Evolutionary conservation across 1,284 basidiomycete genomes (phyloP).

Genomic region (Fistulinella cinereoalba): DNA sequence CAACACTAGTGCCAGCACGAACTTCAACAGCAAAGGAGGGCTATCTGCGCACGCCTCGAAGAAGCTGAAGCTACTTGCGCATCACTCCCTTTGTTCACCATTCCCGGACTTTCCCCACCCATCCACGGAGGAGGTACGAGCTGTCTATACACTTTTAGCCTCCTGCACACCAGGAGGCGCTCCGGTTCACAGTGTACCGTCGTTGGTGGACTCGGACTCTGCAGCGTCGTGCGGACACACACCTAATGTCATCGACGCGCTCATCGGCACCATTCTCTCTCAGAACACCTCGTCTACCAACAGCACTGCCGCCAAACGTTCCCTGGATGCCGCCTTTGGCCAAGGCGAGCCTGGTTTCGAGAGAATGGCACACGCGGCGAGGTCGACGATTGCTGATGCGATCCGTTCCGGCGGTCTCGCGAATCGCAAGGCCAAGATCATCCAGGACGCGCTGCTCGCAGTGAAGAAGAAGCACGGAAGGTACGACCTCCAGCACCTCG

Average conservation of each 20-base stretch:
- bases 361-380: slow-evolving; percentile 54
- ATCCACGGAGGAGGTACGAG: slow-evolving; percentile 46
- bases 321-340: slow-evolving; percentile 59
- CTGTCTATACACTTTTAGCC: slow-evolving; percentile 48
- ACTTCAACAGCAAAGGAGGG: no score
- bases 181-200: slow-evolving; percentile 25
- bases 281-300: slow-evolving; percentile 72
- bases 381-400: slow-evolving; percentile 52
- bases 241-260: slow-evolving; percentile 66
- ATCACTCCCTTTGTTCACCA: slow-evolving; percentile 46
- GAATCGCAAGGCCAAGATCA: slow-evolving; percentile 69
- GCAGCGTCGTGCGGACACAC: slow-evolving; percentile 54
- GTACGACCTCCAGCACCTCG: slow-evolving; percentile 57
- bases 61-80: slow-evolving; percentile 50
- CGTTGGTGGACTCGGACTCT: slow-evolving; percentile 27
- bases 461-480: slow-evolving; percentile 53
- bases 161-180: slow-evolving; percentile 28
- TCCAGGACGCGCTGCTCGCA: slow-evolving; percentile 54
- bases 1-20: background rate
- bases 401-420: slow-evolving; percentile 72
- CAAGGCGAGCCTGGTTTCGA: slow-evolving; percentile 52
- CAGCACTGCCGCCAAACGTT: slow-evolving; percentile 59
- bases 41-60: slow-evolving; percentile 34
- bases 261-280: slow-evolving; percentile 70
- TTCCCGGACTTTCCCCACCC: slow-evolving; percentile 54